Evolutionary conservation across 2,329 filamentous ascomycete species (phyloP), one percentile per base, ranked within the genome.

Genomic region (Hymenoscyphus linearis): DNA sequence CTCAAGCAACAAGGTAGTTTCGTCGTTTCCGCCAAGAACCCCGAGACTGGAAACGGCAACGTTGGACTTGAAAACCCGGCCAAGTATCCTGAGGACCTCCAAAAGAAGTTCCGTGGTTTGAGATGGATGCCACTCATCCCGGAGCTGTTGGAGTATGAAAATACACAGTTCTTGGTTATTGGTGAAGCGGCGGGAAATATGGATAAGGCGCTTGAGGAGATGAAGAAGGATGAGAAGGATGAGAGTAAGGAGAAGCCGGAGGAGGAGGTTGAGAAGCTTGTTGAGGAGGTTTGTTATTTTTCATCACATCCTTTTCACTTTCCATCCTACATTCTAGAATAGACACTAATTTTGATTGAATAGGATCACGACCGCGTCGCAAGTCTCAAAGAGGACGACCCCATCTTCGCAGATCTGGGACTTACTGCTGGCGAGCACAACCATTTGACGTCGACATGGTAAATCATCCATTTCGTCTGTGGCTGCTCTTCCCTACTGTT

Each of bases 11-110:
- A 87, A 66, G 91, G 90, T 0, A 90, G 88, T 72, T 96, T 92
- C 74, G 82, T 93, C 58, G 74, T 93, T 58, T 90, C 86, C 66
- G 85, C 89, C 34, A 91, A 92, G 76, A 96, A 96, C 67, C 92
- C 92, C 0, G 80, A 87, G 60, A 85, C 85, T 2, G 85, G 86
- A 0, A 90, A 90, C 0, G 78, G 82, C 2, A 83, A 83, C 63
- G 83, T 85, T 0, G 80, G 78, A 53, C 76, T 96, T 1, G 84
- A 85, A 0, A 77, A 90, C 62, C 79, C 77, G 0, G 85, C 91
- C 0, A 83, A 88, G 2, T 96, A 87, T 73, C 84, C 90, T 0
- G 78, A 90, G 64, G 82, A 89, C 81, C 78, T 95, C 25, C 79
- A 85, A 34, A 82, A 91, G 2, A 88, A 90, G 63, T 96, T 96